Percentiles rank a stretch among this genome's conserved stretches.
Conservation (phyloP, 2,329 filamentous ascomycete species). For the Trichoderma hamatum region DNA sequence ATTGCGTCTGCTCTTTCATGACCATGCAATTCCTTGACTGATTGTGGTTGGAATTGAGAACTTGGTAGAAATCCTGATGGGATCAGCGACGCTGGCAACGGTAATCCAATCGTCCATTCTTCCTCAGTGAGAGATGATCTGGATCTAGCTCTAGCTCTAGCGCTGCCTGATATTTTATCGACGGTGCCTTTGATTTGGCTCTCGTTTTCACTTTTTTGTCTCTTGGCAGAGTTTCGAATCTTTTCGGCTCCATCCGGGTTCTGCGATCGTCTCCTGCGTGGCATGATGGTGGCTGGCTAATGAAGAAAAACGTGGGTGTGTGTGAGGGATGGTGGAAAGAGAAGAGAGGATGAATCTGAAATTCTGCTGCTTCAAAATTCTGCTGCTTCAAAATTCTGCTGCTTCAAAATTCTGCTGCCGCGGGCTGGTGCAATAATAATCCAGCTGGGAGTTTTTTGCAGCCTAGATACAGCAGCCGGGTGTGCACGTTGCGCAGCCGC, state of each 20-base stretch:
- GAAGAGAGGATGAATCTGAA: no score
- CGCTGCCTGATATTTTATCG: rapidly evolving
- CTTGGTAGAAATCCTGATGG: background rate
- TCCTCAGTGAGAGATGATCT: background rate
- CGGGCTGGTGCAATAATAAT: background rate
- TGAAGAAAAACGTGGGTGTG: no score
- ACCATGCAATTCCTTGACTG: no score
- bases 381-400: no score
- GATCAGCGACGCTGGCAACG: background rate
- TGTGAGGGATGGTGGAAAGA: background rate
- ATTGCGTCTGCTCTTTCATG: background rate
- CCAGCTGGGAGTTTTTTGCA: background rate
- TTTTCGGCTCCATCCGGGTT: no score
- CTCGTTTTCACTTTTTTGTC: background rate
- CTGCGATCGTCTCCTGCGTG: background rate
- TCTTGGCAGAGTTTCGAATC: background rate
- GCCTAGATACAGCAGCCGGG: background rate
- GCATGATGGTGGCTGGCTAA: background rate
- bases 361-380: no score
- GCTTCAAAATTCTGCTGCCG: background rate
- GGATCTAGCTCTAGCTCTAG: background rate
- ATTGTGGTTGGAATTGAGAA: background rate
- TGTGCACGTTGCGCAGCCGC: background rate
- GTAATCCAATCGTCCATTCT: background rate
- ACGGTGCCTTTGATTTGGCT: background rate